A percentile compares a stretch with the other conserved stretches of the same genome.
Conservation (phyloP, 352 stramenopile genomes). For the Phytophthora crassamura region DNA sequence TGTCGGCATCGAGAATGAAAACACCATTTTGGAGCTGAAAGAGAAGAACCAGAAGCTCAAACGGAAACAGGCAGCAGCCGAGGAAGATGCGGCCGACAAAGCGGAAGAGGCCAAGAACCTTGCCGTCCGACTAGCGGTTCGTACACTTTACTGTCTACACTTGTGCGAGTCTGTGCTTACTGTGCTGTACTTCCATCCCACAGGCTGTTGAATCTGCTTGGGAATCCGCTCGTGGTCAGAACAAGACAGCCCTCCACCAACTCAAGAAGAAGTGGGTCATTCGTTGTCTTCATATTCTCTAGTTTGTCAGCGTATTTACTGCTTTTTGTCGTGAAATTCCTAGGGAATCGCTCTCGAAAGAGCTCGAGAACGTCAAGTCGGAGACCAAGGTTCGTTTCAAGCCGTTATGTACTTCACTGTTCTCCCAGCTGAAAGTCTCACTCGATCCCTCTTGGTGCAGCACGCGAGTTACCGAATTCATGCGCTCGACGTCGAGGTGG, state of each 20-base stretch:
- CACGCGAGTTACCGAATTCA: slow-evolving; percentile 78
- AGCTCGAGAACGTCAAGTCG: slow-evolving; percentile 69
- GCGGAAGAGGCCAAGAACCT: slow-evolving; percentile 80
- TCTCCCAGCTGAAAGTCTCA: neutral
- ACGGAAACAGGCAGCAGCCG: slow-evolving; percentile 52
- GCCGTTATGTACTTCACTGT: neutral
- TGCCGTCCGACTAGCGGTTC: slow-evolving; percentile 60
- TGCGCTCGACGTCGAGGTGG: slow-evolving; percentile 74
- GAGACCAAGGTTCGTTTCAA: slow-evolving; percentile 61
- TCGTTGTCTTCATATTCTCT: neutral
- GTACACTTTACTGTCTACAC: slow-evolving; percentile 14
- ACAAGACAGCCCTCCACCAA: slow-evolving; percentile 77
- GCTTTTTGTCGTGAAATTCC: neutral
- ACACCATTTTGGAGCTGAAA: slow-evolving; percentile 74
- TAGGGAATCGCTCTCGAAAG: slow-evolving; percentile 70
- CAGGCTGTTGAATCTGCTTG: slow-evolving; percentile 82
- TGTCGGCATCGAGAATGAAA: slow-evolving; percentile 74
- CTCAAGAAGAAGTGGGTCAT: slow-evolving; percentile 77
- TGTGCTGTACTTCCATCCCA: neutral
- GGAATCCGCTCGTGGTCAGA: slow-evolving; percentile 79
- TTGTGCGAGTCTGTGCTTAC: too few relatives aligned
- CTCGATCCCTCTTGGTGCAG: slow-evolving; percentile 21
- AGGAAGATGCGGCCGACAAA: slow-evolving; percentile 59
- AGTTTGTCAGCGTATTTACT: neutral
- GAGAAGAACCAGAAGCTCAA: slow-evolving; percentile 83